phyloP scores from a whole-genome alignment of 2,329 filamentous ascomycete genomes.

The Trichophaea hybrida region DNA sequence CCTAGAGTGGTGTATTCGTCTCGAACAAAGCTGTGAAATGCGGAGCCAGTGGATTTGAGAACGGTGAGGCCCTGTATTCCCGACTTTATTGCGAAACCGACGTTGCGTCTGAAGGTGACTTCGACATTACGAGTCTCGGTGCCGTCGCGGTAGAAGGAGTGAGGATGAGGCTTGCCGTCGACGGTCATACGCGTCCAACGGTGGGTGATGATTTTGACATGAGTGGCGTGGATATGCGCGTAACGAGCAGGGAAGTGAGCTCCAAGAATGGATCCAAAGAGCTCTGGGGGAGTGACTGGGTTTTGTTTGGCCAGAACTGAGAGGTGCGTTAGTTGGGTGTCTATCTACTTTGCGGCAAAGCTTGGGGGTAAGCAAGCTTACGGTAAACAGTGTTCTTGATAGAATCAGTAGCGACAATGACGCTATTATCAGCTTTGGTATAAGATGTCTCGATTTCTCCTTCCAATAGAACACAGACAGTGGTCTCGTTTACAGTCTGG shows the following conservation, averaged over 20 bases:
- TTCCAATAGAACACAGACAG: slow-evolving; percentile 80
- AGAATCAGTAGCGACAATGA: slow-evolving; percentile 89
- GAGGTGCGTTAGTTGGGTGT: slow-evolving; percentile 14
- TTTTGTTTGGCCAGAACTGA: slow-evolving; percentile 86
- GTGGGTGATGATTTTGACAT: slow-evolving; percentile 70
- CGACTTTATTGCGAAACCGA: slow-evolving; percentile 61
- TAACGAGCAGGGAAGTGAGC: slow-evolving; percentile 82
- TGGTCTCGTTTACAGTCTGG: slow-evolving; percentile 89
- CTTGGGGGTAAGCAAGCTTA: slow-evolving; percentile 2
- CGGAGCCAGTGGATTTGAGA: slow-evolving; percentile 89
- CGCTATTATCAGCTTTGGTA: slow-evolving; percentile 84
- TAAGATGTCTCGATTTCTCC: slow-evolving; percentile 86
- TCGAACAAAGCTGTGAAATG: slow-evolving; percentile 85
- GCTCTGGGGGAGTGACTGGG: slow-evolving; percentile 81
- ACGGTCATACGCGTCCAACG: slow-evolving; percentile 82
- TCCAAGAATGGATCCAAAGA: slow-evolving; percentile 72
- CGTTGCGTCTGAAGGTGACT: slow-evolving; percentile 49
- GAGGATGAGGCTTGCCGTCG: slow-evolving; percentile 80
- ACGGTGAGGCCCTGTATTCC: slow-evolving; percentile 71
- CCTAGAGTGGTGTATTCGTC: slow-evolving; percentile 85
- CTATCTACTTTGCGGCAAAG: not conserved
- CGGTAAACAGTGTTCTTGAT: slow-evolving; percentile 77
- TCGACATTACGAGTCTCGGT: slow-evolving; percentile 75
- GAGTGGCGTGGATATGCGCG: slow-evolving; percentile 69
- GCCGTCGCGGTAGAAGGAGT: slow-evolving; percentile 86